Percentiles rank a stretch among this genome's conserved stretches.
These are phyloP conservation scores for Komagataella pastoris DNA, from an alignment of 805 yeast species.

Conservation along the genomic window DNA sequence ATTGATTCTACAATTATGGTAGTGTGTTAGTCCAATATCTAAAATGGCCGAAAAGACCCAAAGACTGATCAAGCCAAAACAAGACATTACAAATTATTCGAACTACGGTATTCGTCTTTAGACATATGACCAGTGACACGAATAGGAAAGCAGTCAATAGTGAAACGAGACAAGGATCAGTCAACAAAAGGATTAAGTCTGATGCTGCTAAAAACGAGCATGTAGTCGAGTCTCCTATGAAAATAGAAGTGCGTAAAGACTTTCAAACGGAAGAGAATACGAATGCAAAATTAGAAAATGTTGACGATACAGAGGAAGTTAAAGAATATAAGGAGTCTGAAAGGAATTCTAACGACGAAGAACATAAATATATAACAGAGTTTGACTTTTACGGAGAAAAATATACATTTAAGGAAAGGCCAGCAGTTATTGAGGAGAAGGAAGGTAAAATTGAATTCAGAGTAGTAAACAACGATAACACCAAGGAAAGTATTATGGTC, in stretches of 20 bases:
- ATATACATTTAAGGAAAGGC: constrained; percentile 80
- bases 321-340: constrained; percentile 6
- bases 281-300: constrained; percentile 5
- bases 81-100: no score
- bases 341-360: constrained; percentile 11
- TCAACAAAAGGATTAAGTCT: constrained; percentile 17
- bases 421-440: constrained; percentile 87
- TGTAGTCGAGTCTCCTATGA: not conserved
- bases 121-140: not conserved
- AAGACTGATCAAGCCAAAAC: not conserved
- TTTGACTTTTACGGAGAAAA: constrained; percentile 66
- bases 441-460: constrained; percentile 90
- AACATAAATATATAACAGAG: constrained; percentile 21
- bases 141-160: constrained; percentile 10
- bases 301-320: constrained; percentile 8
- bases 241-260: not conserved
- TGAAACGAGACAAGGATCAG: constrained; percentile 13
- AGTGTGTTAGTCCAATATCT: not conserved
- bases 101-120: not conserved
- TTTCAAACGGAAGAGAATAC: constrained; percentile 2
- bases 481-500: constrained; percentile 78
- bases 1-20: not conserved
- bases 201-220: not conserved
- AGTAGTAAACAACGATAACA: constrained; percentile 91
- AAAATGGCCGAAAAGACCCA: not conserved